A percentile compares a stretch with the other conserved stretches of the same genome.
phyloP scores from a whole-genome alignment of 2,329 filamentous ascomycete species.

The Nannizzia gypsea region DNA sequence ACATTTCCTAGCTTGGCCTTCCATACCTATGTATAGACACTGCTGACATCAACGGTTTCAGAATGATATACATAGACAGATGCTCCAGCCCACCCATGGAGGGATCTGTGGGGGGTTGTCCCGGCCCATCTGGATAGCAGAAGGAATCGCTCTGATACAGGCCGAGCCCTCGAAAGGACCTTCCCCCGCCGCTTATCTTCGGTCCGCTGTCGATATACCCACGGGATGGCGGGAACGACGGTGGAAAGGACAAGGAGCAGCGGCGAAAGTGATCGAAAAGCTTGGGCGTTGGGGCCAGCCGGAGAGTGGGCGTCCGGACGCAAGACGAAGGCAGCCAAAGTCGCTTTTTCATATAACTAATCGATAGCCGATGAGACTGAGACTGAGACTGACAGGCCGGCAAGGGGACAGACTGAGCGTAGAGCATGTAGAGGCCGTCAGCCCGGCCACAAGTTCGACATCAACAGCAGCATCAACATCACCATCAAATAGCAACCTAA shows the following conservation, averaged over 20 bases:
- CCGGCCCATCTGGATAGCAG: background rate
- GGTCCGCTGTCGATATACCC: background rate
- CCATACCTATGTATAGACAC: background rate
- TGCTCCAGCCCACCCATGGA: background rate
- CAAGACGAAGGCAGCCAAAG: background rate
- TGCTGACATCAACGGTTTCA: background rate
- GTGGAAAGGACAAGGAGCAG: conserved; percentile 2
- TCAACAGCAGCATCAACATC: no score
- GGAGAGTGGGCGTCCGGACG: background rate
- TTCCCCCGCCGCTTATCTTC: background rate
- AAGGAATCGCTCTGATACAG: background rate
- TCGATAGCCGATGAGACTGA: no score
- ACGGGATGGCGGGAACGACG: background rate
- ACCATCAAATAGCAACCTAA: no score
- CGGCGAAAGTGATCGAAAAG: background rate
- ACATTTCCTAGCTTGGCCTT: background rate
- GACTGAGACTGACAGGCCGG: no score
- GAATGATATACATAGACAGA: no score
- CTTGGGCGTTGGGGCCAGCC: background rate
- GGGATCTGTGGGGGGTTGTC: background rate
- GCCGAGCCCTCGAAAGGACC: background rate
- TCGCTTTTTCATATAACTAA: no score
- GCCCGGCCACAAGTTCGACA: no score
- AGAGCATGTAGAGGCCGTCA: no score
- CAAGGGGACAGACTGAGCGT: no score